Conservation (phyloP, 1,284 basidiomycete species). For the Sporisorium reilianum region DNA sequence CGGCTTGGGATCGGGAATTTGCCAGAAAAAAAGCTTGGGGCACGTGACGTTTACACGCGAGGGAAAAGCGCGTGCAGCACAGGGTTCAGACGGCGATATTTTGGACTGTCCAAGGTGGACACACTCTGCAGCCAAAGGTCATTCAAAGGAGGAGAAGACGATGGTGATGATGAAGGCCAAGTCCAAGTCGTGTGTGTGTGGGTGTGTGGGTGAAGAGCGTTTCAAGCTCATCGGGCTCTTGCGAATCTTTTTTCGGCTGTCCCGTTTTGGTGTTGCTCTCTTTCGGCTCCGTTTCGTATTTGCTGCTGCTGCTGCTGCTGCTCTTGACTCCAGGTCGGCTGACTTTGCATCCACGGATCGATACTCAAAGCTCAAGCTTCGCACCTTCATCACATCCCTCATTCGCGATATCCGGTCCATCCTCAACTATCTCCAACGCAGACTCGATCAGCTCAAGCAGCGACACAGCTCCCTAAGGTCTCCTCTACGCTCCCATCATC, state of each 20-base stretch:
- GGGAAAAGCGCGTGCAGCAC: conserved; percentile 15
- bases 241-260: conserved; percentile 13
- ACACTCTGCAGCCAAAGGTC: background rate
- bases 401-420: background rate
- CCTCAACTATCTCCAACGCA: background rate
- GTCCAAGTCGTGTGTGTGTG: background rate
- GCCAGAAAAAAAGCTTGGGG: background rate
- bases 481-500: background rate
- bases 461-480: background rate
- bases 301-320: background rate
- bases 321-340: conserved; percentile 21
- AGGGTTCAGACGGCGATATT: conserved; percentile 5
- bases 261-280: conserved; percentile 1
- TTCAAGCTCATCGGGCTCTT: conserved; percentile 9
- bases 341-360: conserved; percentile 8
- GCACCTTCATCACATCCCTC: background rate
- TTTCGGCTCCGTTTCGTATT: conserved; percentile 17
- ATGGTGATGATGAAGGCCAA: background rate
- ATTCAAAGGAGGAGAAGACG: background rate
- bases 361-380: background rate
- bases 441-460: background rate
- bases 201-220: background rate
- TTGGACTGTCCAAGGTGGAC: conserved; percentile 4
- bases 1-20: conserved; percentile 4
- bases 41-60: conserved; percentile 35